Conservation (phyloP, 257 asterid species). For the Penstemon newberryi region DNA sequence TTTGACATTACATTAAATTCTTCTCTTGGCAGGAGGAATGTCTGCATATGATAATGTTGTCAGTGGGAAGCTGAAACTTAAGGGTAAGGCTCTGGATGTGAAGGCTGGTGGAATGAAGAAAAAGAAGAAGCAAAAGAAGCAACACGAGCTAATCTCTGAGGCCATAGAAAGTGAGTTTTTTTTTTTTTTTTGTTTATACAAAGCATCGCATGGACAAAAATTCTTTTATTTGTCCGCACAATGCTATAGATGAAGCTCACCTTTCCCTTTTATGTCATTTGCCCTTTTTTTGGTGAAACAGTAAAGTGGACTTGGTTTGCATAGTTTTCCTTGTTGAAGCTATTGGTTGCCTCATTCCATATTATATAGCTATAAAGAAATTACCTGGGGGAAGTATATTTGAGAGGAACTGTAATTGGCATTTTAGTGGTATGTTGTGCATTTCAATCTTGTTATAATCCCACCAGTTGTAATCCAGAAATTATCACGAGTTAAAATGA, state of each 20-base stretch:
- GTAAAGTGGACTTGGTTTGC: background rate
- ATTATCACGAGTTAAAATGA: too few relatives aligned
- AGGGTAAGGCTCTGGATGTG: slow-evolving; percentile 96
- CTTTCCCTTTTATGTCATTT: background rate
- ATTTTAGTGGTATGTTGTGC: background rate
- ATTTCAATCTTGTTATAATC: background rate
- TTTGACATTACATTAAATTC: background rate
- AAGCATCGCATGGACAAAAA: background rate
- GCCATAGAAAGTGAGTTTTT: slow-evolving; percentile 41
- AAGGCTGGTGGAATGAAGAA: slow-evolving; percentile 66
- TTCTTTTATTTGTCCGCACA: background rate
- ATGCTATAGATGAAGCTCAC: background rate
- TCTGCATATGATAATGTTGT: slow-evolving; percentile 82
- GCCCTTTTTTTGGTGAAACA: background rate
- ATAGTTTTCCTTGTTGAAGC: slow-evolving; percentile 1
- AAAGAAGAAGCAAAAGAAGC: slow-evolving; percentile 70
- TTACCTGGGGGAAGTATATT: background rate
- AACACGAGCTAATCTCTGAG: slow-evolving; percentile 43
- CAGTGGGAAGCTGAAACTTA: slow-evolving; percentile 84
- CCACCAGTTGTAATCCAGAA: too few relatives aligned
- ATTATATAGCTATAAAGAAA: background rate
- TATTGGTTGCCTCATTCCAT: background rate
- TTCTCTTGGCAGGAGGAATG: slow-evolving; percentile 46
- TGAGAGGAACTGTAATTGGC: too few relatives aligned
- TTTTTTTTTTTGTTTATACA: background rate